Conservation (phyloP, 441 rosid species). For the Gossypium gossypioides region DNA sequence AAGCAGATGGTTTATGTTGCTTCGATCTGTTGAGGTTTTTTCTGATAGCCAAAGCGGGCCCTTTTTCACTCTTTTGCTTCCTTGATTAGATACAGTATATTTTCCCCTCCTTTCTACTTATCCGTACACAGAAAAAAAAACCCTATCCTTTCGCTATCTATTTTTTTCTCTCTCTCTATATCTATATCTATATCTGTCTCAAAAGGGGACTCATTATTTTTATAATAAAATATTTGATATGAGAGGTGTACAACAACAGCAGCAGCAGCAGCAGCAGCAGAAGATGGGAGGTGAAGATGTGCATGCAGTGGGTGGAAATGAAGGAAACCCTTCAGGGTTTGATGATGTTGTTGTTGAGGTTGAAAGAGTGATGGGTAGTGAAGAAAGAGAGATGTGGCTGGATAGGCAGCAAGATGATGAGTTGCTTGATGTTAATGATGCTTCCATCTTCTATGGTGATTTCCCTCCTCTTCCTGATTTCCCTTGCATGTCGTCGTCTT, state of each 20-base stretch:
- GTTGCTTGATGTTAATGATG: constrained; percentile 41
- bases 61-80: constrained; percentile 38
- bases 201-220: constrained; percentile 12
- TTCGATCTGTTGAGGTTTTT: constrained; percentile 20
- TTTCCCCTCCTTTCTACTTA: constrained; percentile 33
- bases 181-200: constrained; percentile 5
- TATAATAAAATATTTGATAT: constrained; percentile 16
- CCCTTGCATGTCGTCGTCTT: constrained; percentile 90
- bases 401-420: constrained; percentile 36
- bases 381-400: constrained; percentile 58
- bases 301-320: constrained; percentile 19
- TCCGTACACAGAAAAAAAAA: constrained; percentile 36
- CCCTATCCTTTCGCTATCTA: constrained; percentile 21
- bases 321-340: constrained; percentile 21
- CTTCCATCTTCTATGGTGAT: constrained; percentile 55
- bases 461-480: constrained; percentile 71
- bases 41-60: constrained; percentile 37
- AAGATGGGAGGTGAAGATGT: constrained; percentile 28
- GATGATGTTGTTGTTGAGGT: constrained; percentile 24
- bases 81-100: constrained; percentile 39
- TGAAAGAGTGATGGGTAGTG: constrained; percentile 17
- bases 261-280: constrained; percentile 28
- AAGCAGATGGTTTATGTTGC: constrained; percentile 51
- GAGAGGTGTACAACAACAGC: constrained; percentile 34
- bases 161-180: constrained; percentile 15